These are phyloP conservation scores for Ceratobasidium sp. DNA, from an alignment of 1,284 basidiomycete species.

Conservation along the genomic window DNA sequence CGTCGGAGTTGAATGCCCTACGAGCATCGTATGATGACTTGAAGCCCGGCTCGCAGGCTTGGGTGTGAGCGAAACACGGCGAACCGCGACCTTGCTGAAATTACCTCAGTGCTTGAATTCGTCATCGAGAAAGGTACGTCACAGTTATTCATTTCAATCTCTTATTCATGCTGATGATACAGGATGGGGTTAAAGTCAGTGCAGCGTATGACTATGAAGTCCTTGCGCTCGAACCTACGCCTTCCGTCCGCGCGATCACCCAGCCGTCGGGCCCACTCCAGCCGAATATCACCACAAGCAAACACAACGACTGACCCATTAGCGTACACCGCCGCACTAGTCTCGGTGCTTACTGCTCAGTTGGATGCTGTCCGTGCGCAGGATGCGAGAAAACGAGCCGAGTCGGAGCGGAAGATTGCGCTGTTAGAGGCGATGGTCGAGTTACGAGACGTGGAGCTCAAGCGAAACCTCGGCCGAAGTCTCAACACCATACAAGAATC, in stretches of 20 bases:
- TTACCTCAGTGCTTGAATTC: constrained; percentile 27
- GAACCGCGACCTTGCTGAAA: constrained; percentile 36
- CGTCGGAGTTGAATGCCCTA: constrained; percentile 19
- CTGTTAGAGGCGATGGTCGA: constrained; percentile 31
- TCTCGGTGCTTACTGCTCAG: constrained; percentile 21
- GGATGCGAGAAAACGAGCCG: constrained; percentile 9
- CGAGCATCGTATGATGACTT: constrained; percentile 26
- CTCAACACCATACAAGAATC: neutral
- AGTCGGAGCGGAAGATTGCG: constrained; percentile 21
- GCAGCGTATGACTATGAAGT: constrained; percentile 35
- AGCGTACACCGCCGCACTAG: constrained; percentile 28
- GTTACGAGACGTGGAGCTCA: constrained; percentile 27
- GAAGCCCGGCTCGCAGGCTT: constrained; percentile 27
- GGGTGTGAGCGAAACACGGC: constrained; percentile 35
- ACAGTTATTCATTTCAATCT: neutral
- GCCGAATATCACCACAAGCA: neutral
- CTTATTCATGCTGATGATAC: too few species aligned
- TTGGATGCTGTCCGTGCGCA: constrained; percentile 23
- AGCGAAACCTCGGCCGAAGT: constrained; percentile 19
- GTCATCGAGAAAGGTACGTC: constrained; percentile 38
- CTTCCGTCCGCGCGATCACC: constrained; percentile 22
- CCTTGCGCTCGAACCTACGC: constrained; percentile 26
- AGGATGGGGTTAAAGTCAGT: neutral
- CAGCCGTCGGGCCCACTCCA: constrained; percentile 8
- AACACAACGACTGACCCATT: constrained; percentile 4